Base-by-base conservation (phyloP, 164 flowering plant genomes). In the Pachysandra terminalis region DNA sequence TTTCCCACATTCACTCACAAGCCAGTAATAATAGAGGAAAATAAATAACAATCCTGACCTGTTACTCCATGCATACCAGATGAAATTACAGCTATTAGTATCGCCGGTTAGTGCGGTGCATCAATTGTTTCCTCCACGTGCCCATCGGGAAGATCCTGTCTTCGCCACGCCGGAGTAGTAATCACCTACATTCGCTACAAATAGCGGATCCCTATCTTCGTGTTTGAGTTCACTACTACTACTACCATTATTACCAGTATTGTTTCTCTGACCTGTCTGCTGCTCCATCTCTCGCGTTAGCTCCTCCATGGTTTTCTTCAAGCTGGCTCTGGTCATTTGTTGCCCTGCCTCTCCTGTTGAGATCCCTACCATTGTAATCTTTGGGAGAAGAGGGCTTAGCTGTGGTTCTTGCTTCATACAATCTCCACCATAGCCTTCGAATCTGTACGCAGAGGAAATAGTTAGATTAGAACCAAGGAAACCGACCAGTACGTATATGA, bases 331-430 rank as follows among this genome's bases (percentile, higher is more conserved):
- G 79, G 83, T 90, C 90, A 85, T 79, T 70, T 82, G 86, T 49
- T n/a, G n/a, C n/a, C 89, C 95, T 14, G 87, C 78, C 67, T 87
- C 94, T 15, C 86, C 81, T 0, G 87, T 83, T 40, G 98, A 85
- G 61, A 95, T 81, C 14, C 99, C 99, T 37, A 95, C 91, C 97
- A 95, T 95, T 17, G 99, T 95, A 15, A 95, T 82, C 79, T 83
- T 90, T 19, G 97, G 99, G 57, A 95, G 91, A 64, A 90, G 83
- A 17, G 89, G 89, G 71, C 70, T 87, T 10, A 64, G 69, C 45
- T 72, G 74, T 45, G 76, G 41, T 6, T 74, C 78, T 68, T 74
- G 77, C 56, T 72, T 68, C 19, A 60, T 57, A 56, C 48, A 60
- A 57, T 78, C 77, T 14, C 23, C 64, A 28, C 68, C 63, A 1